These are phyloP conservation scores for Royoungia palumana DNA, from an alignment of 768 basidiomycete genomes.

Conservation along the genomic window DNA sequence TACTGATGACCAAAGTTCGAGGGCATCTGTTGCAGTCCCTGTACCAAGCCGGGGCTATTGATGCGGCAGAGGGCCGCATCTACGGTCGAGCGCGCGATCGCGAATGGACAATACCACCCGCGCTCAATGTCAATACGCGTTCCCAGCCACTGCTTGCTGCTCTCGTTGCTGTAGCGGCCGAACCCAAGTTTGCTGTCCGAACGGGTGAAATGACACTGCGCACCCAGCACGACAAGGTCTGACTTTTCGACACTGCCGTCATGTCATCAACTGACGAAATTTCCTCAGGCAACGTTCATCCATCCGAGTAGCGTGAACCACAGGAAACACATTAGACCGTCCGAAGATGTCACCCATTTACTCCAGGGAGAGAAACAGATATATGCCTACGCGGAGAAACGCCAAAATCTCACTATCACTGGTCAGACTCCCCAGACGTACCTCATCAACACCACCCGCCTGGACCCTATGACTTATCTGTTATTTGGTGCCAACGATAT, in stretches of 20 bases:
- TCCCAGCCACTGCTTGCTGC: conserved; percentile 77
- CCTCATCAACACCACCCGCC: conserved; percentile 75
- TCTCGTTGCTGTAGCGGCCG: conserved; percentile 78
- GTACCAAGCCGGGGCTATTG: conserved; percentile 77
- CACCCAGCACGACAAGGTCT: conserved; percentile 83
- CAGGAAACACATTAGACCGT: conserved; percentile 44
- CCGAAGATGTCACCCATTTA: conserved; percentile 15
- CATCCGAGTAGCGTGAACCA: conserved; percentile 87
- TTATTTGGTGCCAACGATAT: conserved; percentile 87
- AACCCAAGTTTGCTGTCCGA: conserved; percentile 88
- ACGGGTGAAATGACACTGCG: conserved; percentile 64
- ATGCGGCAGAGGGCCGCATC: conserved; percentile 69
- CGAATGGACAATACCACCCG: conserved; percentile 51
- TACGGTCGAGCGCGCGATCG: conserved; percentile 31
- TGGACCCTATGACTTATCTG: conserved; percentile 87
- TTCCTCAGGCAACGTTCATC: conserved; percentile 62
- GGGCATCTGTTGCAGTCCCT: conserved; percentile 72
- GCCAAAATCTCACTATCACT: conserved; percentile 60
- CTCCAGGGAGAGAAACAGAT: conserved; percentile 61
- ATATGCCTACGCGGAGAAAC: conserved; percentile 81
- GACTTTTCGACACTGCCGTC: conserved; percentile 1
- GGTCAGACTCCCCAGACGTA: conserved; percentile 56
- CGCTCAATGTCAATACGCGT: conserved; percentile 69
- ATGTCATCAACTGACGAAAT: conserved; percentile 10
- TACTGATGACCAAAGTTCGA: conserved; percentile 79